Conservation (phyloP, 2,329 filamentous ascomycete species). For the Curvularia eragrostidis region DNA sequence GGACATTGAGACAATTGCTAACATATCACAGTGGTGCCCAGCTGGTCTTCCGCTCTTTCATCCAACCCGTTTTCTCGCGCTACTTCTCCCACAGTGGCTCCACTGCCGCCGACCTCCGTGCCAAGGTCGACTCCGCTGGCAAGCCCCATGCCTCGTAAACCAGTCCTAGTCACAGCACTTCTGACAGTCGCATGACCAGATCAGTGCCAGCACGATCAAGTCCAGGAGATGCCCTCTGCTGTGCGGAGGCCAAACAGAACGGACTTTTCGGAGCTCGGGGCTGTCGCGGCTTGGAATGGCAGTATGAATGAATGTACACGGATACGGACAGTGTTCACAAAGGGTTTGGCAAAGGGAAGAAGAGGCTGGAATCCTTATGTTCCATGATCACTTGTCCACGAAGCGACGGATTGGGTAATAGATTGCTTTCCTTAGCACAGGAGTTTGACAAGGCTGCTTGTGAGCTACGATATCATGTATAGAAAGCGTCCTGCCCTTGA, state of each 20-base stretch:
- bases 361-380: constrained; percentile 34
- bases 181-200: constrained; percentile 42
- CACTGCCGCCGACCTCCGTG: constrained; percentile 84
- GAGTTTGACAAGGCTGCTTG: constrained; percentile 19
- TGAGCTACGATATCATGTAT: constrained; percentile 18
- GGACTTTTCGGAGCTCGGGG: constrained; percentile 30
- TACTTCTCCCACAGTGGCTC: constrained; percentile 79
- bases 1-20: constrained; percentile 8
- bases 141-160: constrained; percentile 46
- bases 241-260: constrained; percentile 12
- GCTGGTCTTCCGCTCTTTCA: constrained; percentile 93
- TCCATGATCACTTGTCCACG: constrained; percentile 33
- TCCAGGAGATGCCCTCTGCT: constrained; percentile 18
- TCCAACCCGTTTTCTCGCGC: constrained; percentile 88
- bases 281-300: constrained; percentile 40
- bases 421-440: constrained; percentile 24
- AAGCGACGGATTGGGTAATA: constrained; percentile 25
- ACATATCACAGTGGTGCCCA: constrained; percentile 77
- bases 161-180: constrained; percentile 21
- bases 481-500: constrained; percentile 6
- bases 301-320: constrained; percentile 31
- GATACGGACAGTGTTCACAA: constrained; percentile 27
- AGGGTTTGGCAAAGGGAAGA: constrained; percentile 26
- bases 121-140: constrained; percentile 77
- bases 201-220: constrained; percentile 13